A percentile compares a stretch with the other conserved stretches of the same genome.
Evolutionary conservation across 2,329 filamentous ascomycete genomes (phyloP).

Genomic region (Aureobasidium zeae): DNA sequence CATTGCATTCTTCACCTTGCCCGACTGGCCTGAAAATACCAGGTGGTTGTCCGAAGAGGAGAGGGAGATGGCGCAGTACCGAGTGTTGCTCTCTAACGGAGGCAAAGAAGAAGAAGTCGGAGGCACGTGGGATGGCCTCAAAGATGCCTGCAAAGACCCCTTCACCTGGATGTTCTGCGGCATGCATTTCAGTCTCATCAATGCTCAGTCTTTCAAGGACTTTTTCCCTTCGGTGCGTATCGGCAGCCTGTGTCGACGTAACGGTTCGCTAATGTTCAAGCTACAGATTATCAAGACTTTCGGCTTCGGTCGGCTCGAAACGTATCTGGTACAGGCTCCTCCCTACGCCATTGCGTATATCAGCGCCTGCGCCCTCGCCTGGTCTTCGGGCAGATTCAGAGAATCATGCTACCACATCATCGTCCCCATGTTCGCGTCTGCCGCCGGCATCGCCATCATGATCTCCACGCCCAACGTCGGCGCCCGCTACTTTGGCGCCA

Average conservation of each 20-base stretch:
- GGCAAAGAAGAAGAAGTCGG: slow-evolving; percentile 33
- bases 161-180: slow-evolving; percentile 34
- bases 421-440: slow-evolving; percentile 21
- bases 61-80: slow-evolving; percentile 40
- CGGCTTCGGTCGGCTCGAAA: slow-evolving; percentile 17
- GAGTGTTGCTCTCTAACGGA: slow-evolving; percentile 25
- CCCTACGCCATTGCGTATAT: slow-evolving; percentile 30
- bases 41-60: slow-evolving; percentile 45
- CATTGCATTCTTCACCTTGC: neutral
- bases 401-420: slow-evolving; percentile 27
- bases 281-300: slow-evolving; percentile 6
- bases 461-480: slow-evolving; percentile 27
- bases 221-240: slow-evolving; percentile 27
- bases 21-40: slow-evolving; percentile 44
- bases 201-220: slow-evolving; percentile 28
- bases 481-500: slow-evolving; percentile 26
- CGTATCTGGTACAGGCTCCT: slow-evolving; percentile 36
- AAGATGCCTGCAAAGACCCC: slow-evolving; percentile 28
- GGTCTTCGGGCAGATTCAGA: slow-evolving; percentile 24
- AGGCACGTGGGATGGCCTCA: slow-evolving; percentile 33
- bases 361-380: slow-evolving; percentile 23
- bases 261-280: slow-evolving; percentile 15
- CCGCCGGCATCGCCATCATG: slow-evolving; percentile 23
- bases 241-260: no score
- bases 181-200: slow-evolving; percentile 33